These are phyloP conservation scores for Didymella arachidicola DNA, from an alignment of 2,329 filamentous ascomycete species.

Conservation along the genomic window DNA sequence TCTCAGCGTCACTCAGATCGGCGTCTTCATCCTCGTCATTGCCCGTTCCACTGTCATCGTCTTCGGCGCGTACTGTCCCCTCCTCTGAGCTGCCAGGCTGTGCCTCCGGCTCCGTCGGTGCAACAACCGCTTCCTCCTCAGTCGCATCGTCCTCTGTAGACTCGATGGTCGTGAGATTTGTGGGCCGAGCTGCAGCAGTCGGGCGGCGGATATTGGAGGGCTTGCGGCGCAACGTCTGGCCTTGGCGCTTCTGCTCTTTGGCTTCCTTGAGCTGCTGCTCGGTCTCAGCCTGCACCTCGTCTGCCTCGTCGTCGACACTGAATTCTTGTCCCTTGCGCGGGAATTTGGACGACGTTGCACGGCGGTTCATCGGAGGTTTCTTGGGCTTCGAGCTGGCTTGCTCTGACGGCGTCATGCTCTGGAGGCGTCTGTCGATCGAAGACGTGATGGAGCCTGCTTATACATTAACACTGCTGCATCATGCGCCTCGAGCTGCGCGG, in stretches of 20 bases:
- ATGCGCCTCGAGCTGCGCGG: background rate
- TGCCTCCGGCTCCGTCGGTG: slow-evolving; percentile 34
- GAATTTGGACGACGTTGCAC: slow-evolving; percentile 75
- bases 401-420: slow-evolving; percentile 32
- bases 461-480: slow-evolving; percentile 10
- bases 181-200: slow-evolving; percentile 53
- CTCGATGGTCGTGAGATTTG: slow-evolving; percentile 58
- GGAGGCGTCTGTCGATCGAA: slow-evolving; percentile 42
- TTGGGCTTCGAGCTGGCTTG: slow-evolving; percentile 56
- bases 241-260: slow-evolving; percentile 30
- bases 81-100: slow-evolving; percentile 46
- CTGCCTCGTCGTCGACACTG: slow-evolving; percentile 86
- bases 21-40: slow-evolving; percentile 66
- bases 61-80: slow-evolving; percentile 49
- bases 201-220: slow-evolving; percentile 60
- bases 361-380: slow-evolving; percentile 77
- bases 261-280: slow-evolving; percentile 30
- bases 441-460: slow-evolving; percentile 47
- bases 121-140: slow-evolving; percentile 44
- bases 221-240: slow-evolving; percentile 57
- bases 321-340: slow-evolving; percentile 86
- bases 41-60: slow-evolving; percentile 58
- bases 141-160: slow-evolving; percentile 57
- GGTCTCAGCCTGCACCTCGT: slow-evolving; percentile 67
- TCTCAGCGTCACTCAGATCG: slow-evolving; percentile 89